Evolutionary conservation across 1,139 yeast genomes (phyloP), one percentile per base, ranked within the genome.

Genomic region (Saccharomyces hybrid): DNA sequence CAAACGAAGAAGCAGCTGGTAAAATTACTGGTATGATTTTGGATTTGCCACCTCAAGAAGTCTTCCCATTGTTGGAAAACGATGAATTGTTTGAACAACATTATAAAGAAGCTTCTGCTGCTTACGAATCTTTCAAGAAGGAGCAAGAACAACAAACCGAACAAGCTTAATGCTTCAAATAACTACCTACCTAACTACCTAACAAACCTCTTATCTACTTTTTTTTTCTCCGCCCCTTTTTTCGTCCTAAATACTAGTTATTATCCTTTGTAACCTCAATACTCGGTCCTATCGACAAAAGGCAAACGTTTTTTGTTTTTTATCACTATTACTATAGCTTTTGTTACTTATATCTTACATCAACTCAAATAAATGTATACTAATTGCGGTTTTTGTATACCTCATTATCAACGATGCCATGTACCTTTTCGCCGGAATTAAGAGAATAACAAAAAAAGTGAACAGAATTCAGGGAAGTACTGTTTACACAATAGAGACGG

Each of bases 21-120:
- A 93, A 91, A 81, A 90, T 93, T 73, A 93, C 99, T 66, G 98
- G 98, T 79, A 93, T 93, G 99, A 84, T 93, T 80, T 83, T 93
- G 73, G 97, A 91, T 73, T 85, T 93, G 83, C 95, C 90, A 71
- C 88, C 88, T 76, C 83, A 84, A 70, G 97, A 93, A 78, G 88
- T 95, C 68, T 78, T 91, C 71, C 86, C 88, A 61, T 81, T 93
- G 73, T 83, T 88, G 73, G 93, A 86, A 70, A 95, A 93, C 73
- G 97, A 89, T 63, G 91, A 84, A 67, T 82, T 88, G 66, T 88
- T 93, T 79, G 86, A 86, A 78, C 83, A 84, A 74, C 96, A 91
- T 75, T 90, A 93, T 72, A 87, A 87, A 69, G 98, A 91, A 76
- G 99, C 99, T 64, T 82, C 87, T 68, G 82, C 86, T 75, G 98